Evolutionary conservation across 306 rosid genomes (phyloP).

Genomic region (Senna siamea): DNA sequence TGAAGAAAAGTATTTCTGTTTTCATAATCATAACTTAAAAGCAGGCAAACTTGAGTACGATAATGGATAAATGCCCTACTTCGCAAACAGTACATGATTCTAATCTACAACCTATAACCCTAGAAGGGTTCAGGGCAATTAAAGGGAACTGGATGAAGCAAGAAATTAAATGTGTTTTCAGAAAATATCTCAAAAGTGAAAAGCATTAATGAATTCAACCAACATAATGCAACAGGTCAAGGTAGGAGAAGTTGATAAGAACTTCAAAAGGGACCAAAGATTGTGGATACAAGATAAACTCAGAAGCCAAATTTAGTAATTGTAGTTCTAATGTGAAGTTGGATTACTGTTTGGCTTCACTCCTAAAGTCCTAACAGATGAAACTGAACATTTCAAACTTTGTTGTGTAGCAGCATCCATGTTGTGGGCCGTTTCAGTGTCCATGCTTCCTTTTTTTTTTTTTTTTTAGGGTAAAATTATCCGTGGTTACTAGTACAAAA

Average conservation of each 20-base stretch:
- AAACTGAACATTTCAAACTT: no score
- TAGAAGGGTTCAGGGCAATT: background rate
- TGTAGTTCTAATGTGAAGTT: no score
- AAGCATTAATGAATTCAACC: background rate
- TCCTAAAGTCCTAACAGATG: no score
- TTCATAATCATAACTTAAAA: conserved; percentile 27
- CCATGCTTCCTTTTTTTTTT: no score
- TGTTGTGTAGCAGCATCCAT: no score
- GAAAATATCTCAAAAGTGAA: background rate
- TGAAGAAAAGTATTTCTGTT: conserved; percentile 47
- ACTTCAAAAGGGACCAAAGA: background rate
- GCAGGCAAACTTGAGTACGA: background rate
- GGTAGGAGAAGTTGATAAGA: background rate
- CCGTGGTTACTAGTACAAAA: no score
- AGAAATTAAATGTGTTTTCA: conserved; percentile 4
- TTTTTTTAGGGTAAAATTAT: no score
- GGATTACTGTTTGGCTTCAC: no score
- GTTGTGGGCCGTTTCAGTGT: no score
- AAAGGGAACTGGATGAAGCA: background rate
- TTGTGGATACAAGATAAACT: conserved; percentile 7
- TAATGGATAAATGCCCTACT: background rate
- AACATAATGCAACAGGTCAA: background rate
- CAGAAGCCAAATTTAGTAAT: no score
- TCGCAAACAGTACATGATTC: background rate
- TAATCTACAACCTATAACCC: background rate